These are phyloP conservation scores for Penicillium sp. DNA, from an alignment of 2,329 filamentous ascomycete species.

Conservation along the genomic window DNA sequence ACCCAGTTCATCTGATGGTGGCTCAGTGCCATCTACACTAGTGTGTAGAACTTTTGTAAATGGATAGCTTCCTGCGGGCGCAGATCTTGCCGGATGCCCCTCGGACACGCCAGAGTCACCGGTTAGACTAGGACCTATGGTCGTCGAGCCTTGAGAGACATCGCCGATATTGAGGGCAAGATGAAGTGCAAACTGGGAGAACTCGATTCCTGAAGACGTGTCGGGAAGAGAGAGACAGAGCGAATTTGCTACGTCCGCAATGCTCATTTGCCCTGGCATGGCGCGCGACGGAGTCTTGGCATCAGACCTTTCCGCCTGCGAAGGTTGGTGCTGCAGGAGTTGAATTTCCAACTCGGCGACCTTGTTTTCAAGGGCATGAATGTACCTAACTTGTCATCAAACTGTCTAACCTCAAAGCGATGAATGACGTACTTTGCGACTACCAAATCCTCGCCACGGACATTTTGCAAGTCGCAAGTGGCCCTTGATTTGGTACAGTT, in stretches of 20 bases:
- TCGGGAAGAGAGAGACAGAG: neutral
- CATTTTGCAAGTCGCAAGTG: neutral
- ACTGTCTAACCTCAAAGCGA: neutral
- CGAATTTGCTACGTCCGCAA: neutral
- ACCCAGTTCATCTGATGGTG: neutral
- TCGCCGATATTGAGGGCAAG: neutral
- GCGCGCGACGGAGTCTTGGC: neutral
- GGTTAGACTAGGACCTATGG: neutral
- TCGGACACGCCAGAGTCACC: neutral
- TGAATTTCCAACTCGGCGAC: neutral
- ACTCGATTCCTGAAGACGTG: neutral
- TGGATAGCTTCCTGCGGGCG: neutral
- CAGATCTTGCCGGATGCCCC: neutral
- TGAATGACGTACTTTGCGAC: neutral
- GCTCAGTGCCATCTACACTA: neutral
- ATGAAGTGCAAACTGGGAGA: neutral
- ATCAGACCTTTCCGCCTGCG: neutral
- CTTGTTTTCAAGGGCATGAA: neutral
- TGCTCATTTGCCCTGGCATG: neutral
- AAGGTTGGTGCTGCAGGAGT: neutral
- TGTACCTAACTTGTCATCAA: neutral
- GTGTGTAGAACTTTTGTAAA: neutral
- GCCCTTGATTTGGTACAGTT: neutral
- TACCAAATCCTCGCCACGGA: neutral
- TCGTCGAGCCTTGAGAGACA: neutral